Base-by-base conservation (phyloP, 805 yeast genomes). In the Tetrapisispora pingtungensis region DNA sequence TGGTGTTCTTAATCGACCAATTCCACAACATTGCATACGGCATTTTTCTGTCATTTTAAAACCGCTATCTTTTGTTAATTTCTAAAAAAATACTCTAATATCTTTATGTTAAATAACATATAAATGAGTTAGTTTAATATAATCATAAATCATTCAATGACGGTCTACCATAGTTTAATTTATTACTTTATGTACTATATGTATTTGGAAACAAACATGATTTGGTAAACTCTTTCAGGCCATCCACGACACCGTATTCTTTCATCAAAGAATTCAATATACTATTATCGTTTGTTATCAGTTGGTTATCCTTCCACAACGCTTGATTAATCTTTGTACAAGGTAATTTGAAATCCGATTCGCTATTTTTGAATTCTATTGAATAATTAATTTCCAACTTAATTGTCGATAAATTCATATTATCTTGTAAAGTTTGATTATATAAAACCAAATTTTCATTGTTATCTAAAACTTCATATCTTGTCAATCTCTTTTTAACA, bases 191-290 rank as follows among this genome's bases (percentile, higher is more conserved):
- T 32, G 20, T 31, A 5, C 12, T n/a, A 28, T 32, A 32, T n/a
- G 34, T 19, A 15, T 33, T 38, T 19, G 46, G 46, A n/a, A 38
- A 43, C 17, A 51, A 42, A 42, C 55, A 51, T 14, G 49, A 40
- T 27, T 41, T 49, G 33, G 46, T 36, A 35, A 45, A 43, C 31
- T 49, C 53, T 26, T 40, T 19, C 7, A 57, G 26, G n/a, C 60
- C 56, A 12, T 33, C 38, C 5, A 30, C 13, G 12, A 57, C 41
- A 17, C 61, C 64, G 42, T 57, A 57, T 32, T 58, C 58, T 14
- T 44, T 42, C 18, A 57, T 40, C 24, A 59, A 46, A 14, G 51
- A 50, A 17, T 34, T 22, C 20, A 52, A 41, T 18, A 58, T 46
- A 34, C 46, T 17, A 45, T 42, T 27, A 43, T 43, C 28, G 44